These are phyloP conservation scores for Prunus salicina DNA, from an alignment of 306 rosid species.

Conservation along the genomic window DNA sequence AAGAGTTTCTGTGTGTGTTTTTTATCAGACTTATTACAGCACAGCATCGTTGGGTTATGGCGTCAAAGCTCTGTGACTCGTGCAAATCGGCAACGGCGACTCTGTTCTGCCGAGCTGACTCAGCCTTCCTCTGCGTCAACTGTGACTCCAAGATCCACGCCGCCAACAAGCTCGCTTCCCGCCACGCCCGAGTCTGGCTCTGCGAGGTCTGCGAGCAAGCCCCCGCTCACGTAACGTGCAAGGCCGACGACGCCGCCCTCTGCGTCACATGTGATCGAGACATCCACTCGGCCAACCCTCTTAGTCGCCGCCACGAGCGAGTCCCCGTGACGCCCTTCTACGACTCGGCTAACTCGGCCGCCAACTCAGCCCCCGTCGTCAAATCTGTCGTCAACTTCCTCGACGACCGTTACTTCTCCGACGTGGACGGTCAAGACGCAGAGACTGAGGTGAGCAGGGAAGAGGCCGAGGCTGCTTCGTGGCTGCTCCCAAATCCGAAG, in stretches of 20 bases:
- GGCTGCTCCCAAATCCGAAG: slow-evolving; percentile 75
- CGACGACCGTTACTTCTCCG: slow-evolving; percentile 54
- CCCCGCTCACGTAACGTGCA: slow-evolving; percentile 87
- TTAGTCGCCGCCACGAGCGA: slow-evolving; percentile 89
- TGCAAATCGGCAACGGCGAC: slow-evolving; percentile 84
- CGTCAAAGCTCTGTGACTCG: slow-evolving; percentile 93
- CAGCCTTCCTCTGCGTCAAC: slow-evolving; percentile 74
- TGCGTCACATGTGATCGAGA: slow-evolving; percentile 87
- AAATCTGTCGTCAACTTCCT: slow-evolving; percentile 41
- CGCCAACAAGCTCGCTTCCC: slow-evolving; percentile 93
- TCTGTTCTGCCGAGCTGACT: slow-evolving; percentile 84
- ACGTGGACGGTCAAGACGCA: slow-evolving; percentile 31
- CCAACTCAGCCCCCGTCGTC: background rate
- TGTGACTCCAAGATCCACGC: slow-evolving; percentile 80
- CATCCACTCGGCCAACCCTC: slow-evolving; percentile 92
- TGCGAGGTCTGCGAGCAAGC: slow-evolving; percentile 95
- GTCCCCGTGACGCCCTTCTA: slow-evolving; percentile 54
- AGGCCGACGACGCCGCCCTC: slow-evolving; percentile 93
- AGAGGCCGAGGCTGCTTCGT: slow-evolving; percentile 92
- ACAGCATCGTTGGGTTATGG: slow-evolving; percentile 36
- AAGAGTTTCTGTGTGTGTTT: background rate
- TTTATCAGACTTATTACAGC: background rate
- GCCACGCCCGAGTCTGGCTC: slow-evolving; percentile 80
- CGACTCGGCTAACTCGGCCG: slow-evolving; percentile 35
- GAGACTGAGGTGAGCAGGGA: slow-evolving; percentile 63